Base-by-base conservation (phyloP, 2,329 filamentous ascomycete species). In the Talaromyces sp. region DNA sequence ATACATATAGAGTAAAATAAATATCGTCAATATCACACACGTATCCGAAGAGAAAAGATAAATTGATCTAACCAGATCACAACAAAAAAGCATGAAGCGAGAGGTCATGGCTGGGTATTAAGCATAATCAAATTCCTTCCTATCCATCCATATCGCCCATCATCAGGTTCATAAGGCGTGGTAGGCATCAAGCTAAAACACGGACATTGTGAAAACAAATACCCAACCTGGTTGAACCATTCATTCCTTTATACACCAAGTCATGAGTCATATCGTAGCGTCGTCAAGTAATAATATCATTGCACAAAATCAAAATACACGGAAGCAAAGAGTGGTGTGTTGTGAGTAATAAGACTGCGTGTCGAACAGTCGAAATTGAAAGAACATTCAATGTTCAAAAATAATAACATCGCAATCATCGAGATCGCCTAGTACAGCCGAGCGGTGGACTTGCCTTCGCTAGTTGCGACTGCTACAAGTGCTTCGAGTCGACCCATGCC, bases 401-500 rank as follows among this genome's bases (percentile, higher is more conserved):
- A 33, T 31, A 7, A 5, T 54, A 10, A 35, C 37, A 35, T 35
- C 10, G 31, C n/a, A 22, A 31, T 58, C 37, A 19, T 58, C 37
- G 4, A 45, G 37, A 39, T 59, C 24, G 37, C 48, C 56, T 59
- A 59, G n/a, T 45, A 59, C 54, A 78, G 67, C 66, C 75, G 76
- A 9, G 75, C 65, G 7, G 73, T 66, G 22, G 72, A 72, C 67
- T 78, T 77, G 62, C 80, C 78, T 66, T 81, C 81, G 62, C 80
- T 81, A 7, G 81, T 83, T 39, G 81, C 81, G 61, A 82, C 81
- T 27, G 81, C 81, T 47, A 83, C 81, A 56, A 83, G 76, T 59
- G 81, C 81, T 67, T 83, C 81, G n/a, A 83, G 73, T 24, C 81
- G 76, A 52, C 78, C 80, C 78, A 83, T 80, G 31, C 78, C 79